Evolutionary conservation across 2,329 filamentous ascomycete species (phyloP), one percentile per base, ranked within the genome.

Genomic region (Venturia asperata): DNA sequence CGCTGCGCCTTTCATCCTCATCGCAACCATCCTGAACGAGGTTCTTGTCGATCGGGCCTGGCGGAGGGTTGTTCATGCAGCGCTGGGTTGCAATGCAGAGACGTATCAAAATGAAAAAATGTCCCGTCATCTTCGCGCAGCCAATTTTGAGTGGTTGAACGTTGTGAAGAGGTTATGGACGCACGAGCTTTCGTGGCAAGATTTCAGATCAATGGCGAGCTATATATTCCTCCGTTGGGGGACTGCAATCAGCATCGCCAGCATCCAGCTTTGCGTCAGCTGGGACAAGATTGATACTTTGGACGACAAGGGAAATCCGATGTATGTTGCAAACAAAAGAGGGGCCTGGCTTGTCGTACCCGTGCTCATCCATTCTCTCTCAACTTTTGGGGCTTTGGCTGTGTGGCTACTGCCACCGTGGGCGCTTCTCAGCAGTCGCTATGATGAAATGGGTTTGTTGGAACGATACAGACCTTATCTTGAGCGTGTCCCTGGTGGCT

Each of bases 151-250:
- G 60, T 62, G 60, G 60, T 5, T 62, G 7, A 62, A 62, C 13
- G 24, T 62, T 5, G 34, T 62, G 37, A 62, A 62, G 60, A 37
- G 60, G 19, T 19, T 62, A 39, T 62, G 60, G 60, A 62, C 39
- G 24, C 60, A 62, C n/a, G 60, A 62, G 37, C 43, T 62, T 42
- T 62, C 60, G 27, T 62, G 60, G 60, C 60, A 34, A 30, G 60
- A 62, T 15, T 62, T 62, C 21, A 62, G 39, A 27, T 62, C 60
- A 17, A 62, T 62, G 60, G 60, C 60, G 17, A 62, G 60, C 15
- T 62, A 62, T 62, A 37, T 34, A n/a, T n/a, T 62, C 24, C 27
- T 62, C 15, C 30, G 60, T 9, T 62, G 60, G 60, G 60, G 60
- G 9, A 62, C 60, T 43, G 60, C 60, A 6, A 45, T 62, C 39